These are phyloP conservation scores for Symbiodinium pilosum DNA, from an alignment of 73 alveolate species.

Conservation along the genomic window DNA sequence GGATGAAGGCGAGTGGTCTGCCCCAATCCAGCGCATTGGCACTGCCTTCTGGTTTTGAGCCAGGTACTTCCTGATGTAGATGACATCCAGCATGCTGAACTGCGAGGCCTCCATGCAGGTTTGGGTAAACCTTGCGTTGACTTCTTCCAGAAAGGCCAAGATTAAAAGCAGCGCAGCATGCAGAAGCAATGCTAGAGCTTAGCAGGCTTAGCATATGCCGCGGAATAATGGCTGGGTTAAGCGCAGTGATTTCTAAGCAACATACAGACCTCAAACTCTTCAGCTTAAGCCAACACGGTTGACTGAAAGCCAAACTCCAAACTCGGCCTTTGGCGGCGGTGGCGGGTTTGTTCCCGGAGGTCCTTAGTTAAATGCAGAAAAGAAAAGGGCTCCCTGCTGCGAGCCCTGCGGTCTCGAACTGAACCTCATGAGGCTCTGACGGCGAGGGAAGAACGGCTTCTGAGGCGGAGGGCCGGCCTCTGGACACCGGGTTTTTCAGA, in stretches of 20 bases:
- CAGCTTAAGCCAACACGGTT: too few species aligned
- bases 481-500: background rate
- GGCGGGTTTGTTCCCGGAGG: slow-evolving; percentile 58
- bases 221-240: too few species aligned
- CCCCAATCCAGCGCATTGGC: too few species aligned
- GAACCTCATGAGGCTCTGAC: background rate
- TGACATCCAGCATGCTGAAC: slow-evolving; percentile 77
- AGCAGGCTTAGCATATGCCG: too few species aligned
- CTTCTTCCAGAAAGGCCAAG: too few species aligned
- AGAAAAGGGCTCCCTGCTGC: too few species aligned
- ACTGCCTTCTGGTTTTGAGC: slow-evolving; percentile 58
- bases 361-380: background rate
- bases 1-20: background rate
- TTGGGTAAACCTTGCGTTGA: too few species aligned
- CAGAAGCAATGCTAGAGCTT: too few species aligned
- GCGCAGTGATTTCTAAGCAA: too few species aligned
- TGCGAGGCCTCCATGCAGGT: slow-evolving; percentile 21
- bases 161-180: too few species aligned
- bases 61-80: slow-evolving; percentile 73
- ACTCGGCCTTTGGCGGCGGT: slow-evolving; percentile 52
- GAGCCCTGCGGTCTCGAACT: too few species aligned
- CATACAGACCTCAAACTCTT: background rate
- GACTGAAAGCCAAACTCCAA: background rate
- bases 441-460: slow-evolving; percentile 51
- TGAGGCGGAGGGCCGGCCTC: background rate